Evolutionary conservation across 768 basidiomycete genomes (phyloP).

Genomic region (Kwoniella newhampshirensis): DNA sequence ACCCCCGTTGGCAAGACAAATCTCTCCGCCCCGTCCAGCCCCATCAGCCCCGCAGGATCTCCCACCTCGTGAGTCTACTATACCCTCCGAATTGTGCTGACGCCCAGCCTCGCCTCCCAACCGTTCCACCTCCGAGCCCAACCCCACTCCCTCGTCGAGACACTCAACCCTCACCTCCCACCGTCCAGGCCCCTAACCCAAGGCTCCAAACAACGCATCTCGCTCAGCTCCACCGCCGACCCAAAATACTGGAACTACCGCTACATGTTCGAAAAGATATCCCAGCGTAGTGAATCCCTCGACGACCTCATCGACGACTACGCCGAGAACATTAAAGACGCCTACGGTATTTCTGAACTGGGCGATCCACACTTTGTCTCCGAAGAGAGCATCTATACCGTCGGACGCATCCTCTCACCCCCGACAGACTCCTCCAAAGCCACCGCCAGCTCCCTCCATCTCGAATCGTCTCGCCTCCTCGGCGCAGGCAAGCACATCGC

Average conservation of each 20-base stretch:
- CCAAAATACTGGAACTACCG: conserved; percentile 56
- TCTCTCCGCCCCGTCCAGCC: conserved; percentile 35
- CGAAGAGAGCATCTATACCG: conserved; percentile 67
- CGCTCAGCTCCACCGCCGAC: conserved; percentile 39
- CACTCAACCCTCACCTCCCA: conserved; percentile 54
- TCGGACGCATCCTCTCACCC: conserved; percentile 62
- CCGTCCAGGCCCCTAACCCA: neutral
- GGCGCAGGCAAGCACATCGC: conserved; percentile 63
- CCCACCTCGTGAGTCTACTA: conserved; percentile 19
- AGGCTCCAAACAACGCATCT: conserved; percentile 38
- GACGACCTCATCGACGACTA: conserved; percentile 86
- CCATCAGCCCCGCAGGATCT: conserved; percentile 34
- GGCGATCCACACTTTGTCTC: conserved; percentile 69
- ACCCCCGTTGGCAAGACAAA: conserved; percentile 17
- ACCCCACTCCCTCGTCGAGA: conserved; percentile 53
- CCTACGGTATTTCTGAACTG: conserved; percentile 71
- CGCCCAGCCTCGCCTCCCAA: conserved; percentile 30
- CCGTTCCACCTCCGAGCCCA: conserved; percentile 44
- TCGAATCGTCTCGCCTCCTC: conserved; percentile 81
- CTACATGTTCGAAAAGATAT: conserved; percentile 92
- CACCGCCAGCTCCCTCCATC: conserved; percentile 67
- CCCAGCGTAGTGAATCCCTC: conserved; percentile 76
- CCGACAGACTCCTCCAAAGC: conserved; percentile 63
- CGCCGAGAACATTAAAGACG: conserved; percentile 67
- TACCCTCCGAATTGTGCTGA: conserved; percentile 15